phyloP scores from a whole-genome alignment of 2,329 filamentous ascomycete species.

The Fusarium sp. region DNA sequence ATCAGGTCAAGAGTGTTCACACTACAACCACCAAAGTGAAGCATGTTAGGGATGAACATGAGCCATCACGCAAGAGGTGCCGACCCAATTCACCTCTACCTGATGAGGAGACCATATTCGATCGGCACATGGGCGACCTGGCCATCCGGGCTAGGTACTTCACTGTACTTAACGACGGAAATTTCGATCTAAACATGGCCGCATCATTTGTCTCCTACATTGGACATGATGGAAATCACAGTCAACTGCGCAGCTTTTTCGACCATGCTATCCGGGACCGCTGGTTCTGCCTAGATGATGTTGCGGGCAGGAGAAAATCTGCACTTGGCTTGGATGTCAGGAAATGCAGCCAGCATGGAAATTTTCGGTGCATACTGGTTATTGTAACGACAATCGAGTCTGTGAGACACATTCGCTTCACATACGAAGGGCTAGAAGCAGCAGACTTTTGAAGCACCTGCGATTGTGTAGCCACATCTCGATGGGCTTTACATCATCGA shows the following conservation, averaged over 20 bases:
- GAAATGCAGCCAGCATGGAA: background rate
- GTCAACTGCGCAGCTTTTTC: background rate
- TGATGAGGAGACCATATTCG: background rate
- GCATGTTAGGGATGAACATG: too few relatives aligned
- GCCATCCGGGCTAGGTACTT: fast-evolving
- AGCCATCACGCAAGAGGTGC: background rate
- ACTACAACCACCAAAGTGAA: background rate
- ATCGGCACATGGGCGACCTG: fast-evolving
- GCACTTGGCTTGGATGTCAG: background rate
- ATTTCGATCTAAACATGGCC: background rate
- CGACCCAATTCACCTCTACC: background rate
- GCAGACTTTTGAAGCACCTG: background rate
- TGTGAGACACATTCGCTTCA: background rate
- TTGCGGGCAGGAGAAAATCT: background rate
- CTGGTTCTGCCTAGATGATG: background rate
- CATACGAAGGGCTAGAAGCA: background rate
- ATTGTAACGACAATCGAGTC: background rate
- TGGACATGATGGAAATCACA: background rate
- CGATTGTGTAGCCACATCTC: background rate
- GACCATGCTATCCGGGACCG: background rate
- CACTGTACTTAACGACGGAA: background rate
- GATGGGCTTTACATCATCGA: background rate
- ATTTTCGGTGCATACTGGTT: background rate
- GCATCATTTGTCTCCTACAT: background rate
- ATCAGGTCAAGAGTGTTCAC: too few relatives aligned